phyloP scores from a whole-genome alignment of 169 alveolate species.

The Cryptosporidium sp. region DNA sequence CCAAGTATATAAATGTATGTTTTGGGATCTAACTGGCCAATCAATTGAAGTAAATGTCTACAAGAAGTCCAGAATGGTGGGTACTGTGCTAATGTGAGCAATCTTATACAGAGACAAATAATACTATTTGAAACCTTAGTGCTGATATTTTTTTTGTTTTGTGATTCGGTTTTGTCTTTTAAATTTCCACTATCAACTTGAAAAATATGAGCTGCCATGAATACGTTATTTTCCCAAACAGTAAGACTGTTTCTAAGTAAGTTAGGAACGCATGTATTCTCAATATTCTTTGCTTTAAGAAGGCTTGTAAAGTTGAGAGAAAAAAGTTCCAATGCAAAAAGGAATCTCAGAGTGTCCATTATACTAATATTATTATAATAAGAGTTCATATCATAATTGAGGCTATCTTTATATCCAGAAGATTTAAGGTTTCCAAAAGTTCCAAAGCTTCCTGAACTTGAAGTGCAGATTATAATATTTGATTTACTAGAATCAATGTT shows the following conservation, averaged over 20 bases:
- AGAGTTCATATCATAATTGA: conserved; percentile 26
- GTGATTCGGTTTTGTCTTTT: not conserved
- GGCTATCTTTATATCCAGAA: conserved; percentile 1
- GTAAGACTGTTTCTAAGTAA: conserved; percentile 41
- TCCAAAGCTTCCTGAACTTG: not conserved
- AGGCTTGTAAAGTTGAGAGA: conserved; percentile 50
- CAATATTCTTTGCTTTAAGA: conserved; percentile 26
- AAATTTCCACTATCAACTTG: conserved; percentile 9
- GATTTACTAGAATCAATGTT: conserved; percentile 42
- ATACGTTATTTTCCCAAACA: conserved; percentile 69
- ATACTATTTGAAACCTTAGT: conserved; percentile 53
- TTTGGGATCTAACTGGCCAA: conserved; percentile 61
- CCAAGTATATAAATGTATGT: conserved; percentile 68
- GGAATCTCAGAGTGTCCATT: conserved; percentile 63
- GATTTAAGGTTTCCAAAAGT: not conserved
- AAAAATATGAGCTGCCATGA: conserved; percentile 46
- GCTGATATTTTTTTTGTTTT: not conserved
- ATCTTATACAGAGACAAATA: conserved; percentile 56
- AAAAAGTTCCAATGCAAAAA: conserved; percentile 61
- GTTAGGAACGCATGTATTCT: conserved; percentile 44
- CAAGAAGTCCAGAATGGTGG: conserved; percentile 74
- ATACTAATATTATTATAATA: conserved; percentile 41
- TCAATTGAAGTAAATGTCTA: conserved; percentile 63
- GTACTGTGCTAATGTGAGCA: conserved; percentile 51
- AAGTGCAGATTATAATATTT: not conserved